Base-by-base conservation (phyloP, 495 filamentous ascomycete genomes). In the Polyplosphaeria fusca region DNA sequence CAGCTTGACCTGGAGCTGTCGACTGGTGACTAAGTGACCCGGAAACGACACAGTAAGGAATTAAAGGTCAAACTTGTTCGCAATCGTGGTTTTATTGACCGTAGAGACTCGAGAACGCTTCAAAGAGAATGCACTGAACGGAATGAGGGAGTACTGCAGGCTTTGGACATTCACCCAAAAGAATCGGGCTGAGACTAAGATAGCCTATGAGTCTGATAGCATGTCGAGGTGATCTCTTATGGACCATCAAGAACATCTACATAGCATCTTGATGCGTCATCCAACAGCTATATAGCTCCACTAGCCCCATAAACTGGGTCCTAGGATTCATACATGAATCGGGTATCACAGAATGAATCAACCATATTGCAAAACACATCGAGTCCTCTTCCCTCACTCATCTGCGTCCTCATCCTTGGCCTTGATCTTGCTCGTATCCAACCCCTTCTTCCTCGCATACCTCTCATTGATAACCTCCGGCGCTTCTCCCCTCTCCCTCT, bases 401-500 rank as follows among this genome's bases (percentile, higher is more conserved):
- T 59, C 55, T n/a, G 32, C 47, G 25, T 58, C 47, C 39, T 52
- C 55, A 16, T 46, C 19, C 48, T 2, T 49, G 3, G 14, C 25
- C 18, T 16, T 49, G 14, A 19, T 24, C 24, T 42, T 30, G 28
- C 16, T 48, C 16, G 28, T 7, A 25, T 52, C 37, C 18, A 41
- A 22, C 24, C 88, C 86, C 72, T 88, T 93, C 55, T 75, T 79
- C 60, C 79, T 77, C 35, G 87, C 82, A 73, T 86, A 95, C 64
- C 78, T 82, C 54, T 86, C 85, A 72, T 96, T 96, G 22, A 86
- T 76, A 40, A 84, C 83, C 54, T 87, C 82, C 25, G 86, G 80
- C 11, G 75, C 64, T 18, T 87, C 82, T 69, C 85, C 77, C 61
- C 76, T 75, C 35, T 70, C 68, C 68, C 82, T 85, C 63, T 88